Base-by-base conservation (phyloP, 805 yeast genomes). In the Cyberlindnera maritima region DNA sequence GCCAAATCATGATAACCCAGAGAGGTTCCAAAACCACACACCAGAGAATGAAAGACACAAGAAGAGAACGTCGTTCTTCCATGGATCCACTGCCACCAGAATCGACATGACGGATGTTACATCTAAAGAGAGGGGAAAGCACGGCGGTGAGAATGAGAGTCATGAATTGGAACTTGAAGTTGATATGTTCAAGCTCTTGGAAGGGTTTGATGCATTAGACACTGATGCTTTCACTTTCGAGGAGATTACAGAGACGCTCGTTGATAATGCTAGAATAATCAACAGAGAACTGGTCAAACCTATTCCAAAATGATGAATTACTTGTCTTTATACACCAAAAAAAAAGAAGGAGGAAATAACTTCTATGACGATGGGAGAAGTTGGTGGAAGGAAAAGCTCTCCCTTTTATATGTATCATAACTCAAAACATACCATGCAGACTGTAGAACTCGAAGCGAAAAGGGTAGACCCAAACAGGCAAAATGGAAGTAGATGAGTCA, bases 11-110 rank as follows among this genome's bases (percentile, higher is more conserved):
- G 81, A 67, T 66, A 79, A 61, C 65, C 82, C 69, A 56, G 83
- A 62, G 77, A 67, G 75, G 71, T 59, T 78, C 65, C 71, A 72
- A 61, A 69, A 76, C 58, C 70, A 76, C 60, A 69, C 75, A 48
- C 84, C 85, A 8, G 70, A 74, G 20, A 60, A 76, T 48, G 77
- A 79, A 36, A 72, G 97, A 59, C 77, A 79, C 48, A 90, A 90
- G 65, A 82, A 84, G 55, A 74, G 97, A 52, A 73, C 75, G 23
- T 79, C 91, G 48, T 88, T 77, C 66, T 70, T 77, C n/a, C 91
- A 87, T 53, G 72, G 77, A n/a, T 82, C 83, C 9, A 85, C 94
- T 2, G 79, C 81, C 35, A 83, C 91, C 1, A 74, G 81, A 57
- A 77, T 87, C 54, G 95, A 87, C 65, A 67, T 86, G 51, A 87